Conservation (phyloP, 2,329 filamentous ascomycete genomes). For the Elsinoe australis region DNA sequence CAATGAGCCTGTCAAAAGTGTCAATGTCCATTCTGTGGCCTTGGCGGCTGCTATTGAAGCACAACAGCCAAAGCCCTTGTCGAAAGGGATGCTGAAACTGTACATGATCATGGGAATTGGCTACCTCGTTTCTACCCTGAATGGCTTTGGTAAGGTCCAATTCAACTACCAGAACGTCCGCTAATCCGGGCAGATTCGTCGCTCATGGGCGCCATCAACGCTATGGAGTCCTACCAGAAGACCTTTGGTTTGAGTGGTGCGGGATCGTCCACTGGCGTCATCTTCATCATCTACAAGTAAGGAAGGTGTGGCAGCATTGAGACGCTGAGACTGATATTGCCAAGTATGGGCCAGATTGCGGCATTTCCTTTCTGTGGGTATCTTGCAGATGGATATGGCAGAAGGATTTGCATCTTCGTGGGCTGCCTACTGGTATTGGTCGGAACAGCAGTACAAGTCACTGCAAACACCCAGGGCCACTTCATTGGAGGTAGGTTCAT, state of each 20-base stretch:
- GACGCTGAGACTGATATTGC: no score
- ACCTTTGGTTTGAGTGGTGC: slow-evolving; percentile 1
- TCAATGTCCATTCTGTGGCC: slow-evolving; percentile 22
- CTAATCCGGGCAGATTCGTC: background rate
- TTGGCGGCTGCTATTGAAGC: slow-evolving; percentile 23
- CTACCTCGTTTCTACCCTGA: slow-evolving; percentile 23
- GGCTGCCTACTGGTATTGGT: slow-evolving; percentile 58
- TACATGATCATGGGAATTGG: slow-evolving; percentile 24
- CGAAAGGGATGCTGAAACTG: slow-evolving; percentile 24
- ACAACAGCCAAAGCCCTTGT: slow-evolving; percentile 23
- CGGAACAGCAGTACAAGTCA: slow-evolving; percentile 44
- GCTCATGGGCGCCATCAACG: slow-evolving; percentile 5
- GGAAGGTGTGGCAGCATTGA: no score
- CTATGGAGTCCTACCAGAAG: background rate
- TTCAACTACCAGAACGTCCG: background rate
- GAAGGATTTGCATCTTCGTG: slow-evolving; percentile 39
- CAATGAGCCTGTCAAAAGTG: slow-evolving; percentile 22
- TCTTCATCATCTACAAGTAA: slow-evolving; percentile 45
- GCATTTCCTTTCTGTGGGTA: slow-evolving; percentile 31
- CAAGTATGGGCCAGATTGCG: slow-evolving; percentile 41
- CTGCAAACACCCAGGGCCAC: slow-evolving; percentile 40
- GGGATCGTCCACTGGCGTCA: slow-evolving; percentile 35
- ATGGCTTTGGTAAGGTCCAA: slow-evolving; percentile 2
- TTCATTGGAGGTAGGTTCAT: slow-evolving; percentile 58
- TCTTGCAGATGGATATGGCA: slow-evolving; percentile 21